phyloP scores from a whole-genome alignment of 2,329 filamentous ascomycete species.

The Furcasterigmium furcatum region DNA sequence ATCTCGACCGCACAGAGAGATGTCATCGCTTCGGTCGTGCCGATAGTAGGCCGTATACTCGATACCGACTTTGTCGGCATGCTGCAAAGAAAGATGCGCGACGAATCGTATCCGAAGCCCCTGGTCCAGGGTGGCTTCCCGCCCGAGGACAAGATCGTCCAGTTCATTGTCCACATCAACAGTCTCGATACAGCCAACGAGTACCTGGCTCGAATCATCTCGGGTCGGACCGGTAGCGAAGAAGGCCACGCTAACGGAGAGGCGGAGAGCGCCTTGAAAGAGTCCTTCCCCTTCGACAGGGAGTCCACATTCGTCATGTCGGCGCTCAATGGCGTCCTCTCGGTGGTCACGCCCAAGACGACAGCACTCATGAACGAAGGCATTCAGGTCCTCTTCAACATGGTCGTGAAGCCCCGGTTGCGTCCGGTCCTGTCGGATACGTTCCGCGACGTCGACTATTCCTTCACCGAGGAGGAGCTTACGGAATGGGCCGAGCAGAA shows the following conservation, averaged over 20 bases:
- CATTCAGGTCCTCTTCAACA: slow-evolving; percentile 79
- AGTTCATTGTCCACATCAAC: slow-evolving; percentile 92
- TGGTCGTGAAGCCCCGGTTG: slow-evolving; percentile 81
- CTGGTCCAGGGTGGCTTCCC: slow-evolving; percentile 76
- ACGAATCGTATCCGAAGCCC: slow-evolving; percentile 87
- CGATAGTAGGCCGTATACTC: slow-evolving; percentile 75
- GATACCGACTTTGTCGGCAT: slow-evolving; percentile 91
- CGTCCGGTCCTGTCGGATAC: slow-evolving; percentile 82
- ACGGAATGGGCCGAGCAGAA: slow-evolving; percentile 51
- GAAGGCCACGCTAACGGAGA: slow-evolving; percentile 25
- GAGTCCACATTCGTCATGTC: slow-evolving; percentile 69
- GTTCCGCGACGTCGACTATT: slow-evolving; percentile 90
- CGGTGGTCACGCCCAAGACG: slow-evolving; percentile 73
- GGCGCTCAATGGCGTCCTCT: slow-evolving; percentile 65
- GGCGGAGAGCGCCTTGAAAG: slow-evolving; percentile 40
- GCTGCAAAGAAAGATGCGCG: slow-evolving; percentile 96
- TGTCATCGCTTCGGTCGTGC: slow-evolving; percentile 74
- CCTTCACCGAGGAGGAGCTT: slow-evolving; percentile 60
- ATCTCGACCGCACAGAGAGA: slow-evolving; percentile 81
- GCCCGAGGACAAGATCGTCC: slow-evolving; percentile 82
- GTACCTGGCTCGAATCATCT: slow-evolving; percentile 84
- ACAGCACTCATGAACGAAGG: slow-evolving; percentile 81
- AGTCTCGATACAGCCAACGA: slow-evolving; percentile 90
- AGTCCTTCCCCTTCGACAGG: slow-evolving; percentile 76
- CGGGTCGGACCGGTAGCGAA: slow-evolving; percentile 52